phyloP scores from a whole-genome alignment of 768 basidiomycete species.

The Trametes coccinea region DNA sequence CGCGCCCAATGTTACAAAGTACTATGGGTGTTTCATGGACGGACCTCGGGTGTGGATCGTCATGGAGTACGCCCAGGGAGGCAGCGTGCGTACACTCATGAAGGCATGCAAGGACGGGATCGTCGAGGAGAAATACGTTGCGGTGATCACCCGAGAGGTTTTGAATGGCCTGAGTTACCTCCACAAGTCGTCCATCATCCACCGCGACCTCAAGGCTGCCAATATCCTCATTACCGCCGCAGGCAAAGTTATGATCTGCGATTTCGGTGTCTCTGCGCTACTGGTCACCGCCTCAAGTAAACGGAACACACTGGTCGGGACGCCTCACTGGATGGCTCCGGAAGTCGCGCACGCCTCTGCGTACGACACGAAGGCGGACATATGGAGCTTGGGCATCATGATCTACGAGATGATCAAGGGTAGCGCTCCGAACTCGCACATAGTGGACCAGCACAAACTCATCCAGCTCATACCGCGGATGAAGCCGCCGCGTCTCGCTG shows the following conservation, averaged over 20 bases:
- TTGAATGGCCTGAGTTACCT: constrained; percentile 85
- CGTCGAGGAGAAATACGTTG: constrained; percentile 88
- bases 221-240: constrained; percentile 89
- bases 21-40: constrained; percentile 95
- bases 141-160: constrained; percentile 86
- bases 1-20: constrained; percentile 89
- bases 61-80: constrained; percentile 97
- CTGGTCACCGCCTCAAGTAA: constrained; percentile 84
- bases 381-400: constrained; percentile 97
- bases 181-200: constrained; percentile 92
- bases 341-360: constrained; percentile 90
- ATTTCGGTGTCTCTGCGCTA: constrained; percentile 97
- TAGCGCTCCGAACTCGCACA: constrained; percentile 88
- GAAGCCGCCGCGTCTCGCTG: constrained; percentile 77
- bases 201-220: constrained; percentile 97
- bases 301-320: constrained; percentile 94
- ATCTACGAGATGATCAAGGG: constrained; percentile 96
- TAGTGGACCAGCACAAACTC: constrained; percentile 78
- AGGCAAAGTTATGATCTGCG: constrained; percentile 93
- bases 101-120: constrained; percentile 74
- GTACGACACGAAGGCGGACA: constrained; percentile 98
- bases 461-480: constrained; percentile 87
- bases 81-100: constrained; percentile 91
- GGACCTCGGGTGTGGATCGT: constrained; percentile 98
- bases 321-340: constrained; percentile 99